Evolutionary conservation across 371 early-diverging fungal species (phyloP).

Genomic region (Blastocladiella emersonii): DNA sequence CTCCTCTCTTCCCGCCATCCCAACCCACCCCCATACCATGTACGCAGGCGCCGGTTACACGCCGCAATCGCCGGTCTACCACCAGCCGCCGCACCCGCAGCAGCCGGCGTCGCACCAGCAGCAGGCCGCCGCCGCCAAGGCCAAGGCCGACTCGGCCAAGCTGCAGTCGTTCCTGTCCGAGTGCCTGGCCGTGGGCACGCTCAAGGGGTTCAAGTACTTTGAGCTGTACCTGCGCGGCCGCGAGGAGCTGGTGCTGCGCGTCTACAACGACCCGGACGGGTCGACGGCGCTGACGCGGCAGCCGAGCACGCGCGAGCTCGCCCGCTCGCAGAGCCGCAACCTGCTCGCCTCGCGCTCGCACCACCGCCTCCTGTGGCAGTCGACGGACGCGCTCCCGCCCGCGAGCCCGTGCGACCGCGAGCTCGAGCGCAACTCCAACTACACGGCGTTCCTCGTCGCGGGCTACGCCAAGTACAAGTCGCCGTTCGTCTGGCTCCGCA

Average conservation of each 20-base stretch:
- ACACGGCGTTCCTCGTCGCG: conserved; percentile 50
- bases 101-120: too few relatives aligned
- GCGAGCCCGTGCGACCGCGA: conserved; percentile 36
- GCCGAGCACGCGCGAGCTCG: conserved; percentile 3
- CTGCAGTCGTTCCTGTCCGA: conserved; percentile 39
- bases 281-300: background rate
- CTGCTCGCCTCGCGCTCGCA: conserved; percentile 21
- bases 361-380: conserved; percentile 15
- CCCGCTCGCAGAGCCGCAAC: conserved; percentile 17
- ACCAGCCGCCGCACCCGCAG: too few relatives aligned
- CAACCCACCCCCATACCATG: too few relatives aligned
- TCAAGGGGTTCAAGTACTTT: conserved; percentile 60
- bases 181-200: conserved; percentile 39
- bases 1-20: too few relatives aligned
- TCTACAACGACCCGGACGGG: conserved; percentile 24
- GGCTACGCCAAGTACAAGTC: conserved; percentile 64
- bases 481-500: conserved; percentile 64
- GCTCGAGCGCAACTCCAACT: conserved; percentile 22
- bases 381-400: conserved; percentile 9
- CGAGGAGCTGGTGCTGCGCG: conserved; percentile 54
- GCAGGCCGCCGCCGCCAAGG: too few relatives aligned
- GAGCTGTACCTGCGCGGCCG: conserved; percentile 53
- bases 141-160: too few relatives aligned
- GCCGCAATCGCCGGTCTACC: too few relatives aligned
- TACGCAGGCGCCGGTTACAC: too few relatives aligned